Base-by-base conservation (phyloP, 2,329 filamentous ascomycete species). In the Sclerotiophoma versabilis region DNA sequence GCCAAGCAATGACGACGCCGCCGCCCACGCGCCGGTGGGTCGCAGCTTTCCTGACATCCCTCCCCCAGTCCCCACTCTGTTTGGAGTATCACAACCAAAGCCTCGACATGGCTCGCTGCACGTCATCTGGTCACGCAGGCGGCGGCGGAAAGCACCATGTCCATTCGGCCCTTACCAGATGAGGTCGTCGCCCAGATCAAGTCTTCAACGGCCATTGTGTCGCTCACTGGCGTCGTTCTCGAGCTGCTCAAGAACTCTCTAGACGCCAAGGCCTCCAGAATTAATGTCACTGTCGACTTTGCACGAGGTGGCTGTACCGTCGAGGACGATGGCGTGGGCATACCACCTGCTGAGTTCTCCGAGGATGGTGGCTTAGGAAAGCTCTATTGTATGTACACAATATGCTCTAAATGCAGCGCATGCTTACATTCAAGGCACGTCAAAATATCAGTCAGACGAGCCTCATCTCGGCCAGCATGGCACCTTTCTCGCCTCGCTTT, bases 241-340 rank as follows among this genome's bases (percentile, higher is more conserved):
- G 90, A 89, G 38, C 81, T 98, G 9, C 65, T 96, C 22, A 86
- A 89, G 71, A 99, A 99, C 72, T 86, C 92, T 0, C 80, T 99
- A 11, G 95, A 99, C 78, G 91, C 92, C 4, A 78, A 79, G 38
- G 88, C 93, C 14, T 82, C 80, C 27, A 89, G 82, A 49, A 77
- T 97, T 58, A 84, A 84, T 47, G 79, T 96, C 49, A 83, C 81
- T 1, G 79, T 96, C 19, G 90, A 97, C 75, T 92, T 91, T 70
- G 74, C 76, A 47, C 86, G 88, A 20, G 93, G 92, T 5, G 86
- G 84, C 62, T 96, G 93, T 73, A 81, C 82, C 0, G 83, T 97
- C 5, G 90, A 96, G 68, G 95, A 99, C 71, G 84, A 98, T 75
- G 95, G 95, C 1, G 51, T 79, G 14, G 95, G 95, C 0, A 96